These are phyloP conservation scores for Phytophthora tubulina DNA, from an alignment of 352 stramenopile genomes.

Conservation along the genomic window DNA sequence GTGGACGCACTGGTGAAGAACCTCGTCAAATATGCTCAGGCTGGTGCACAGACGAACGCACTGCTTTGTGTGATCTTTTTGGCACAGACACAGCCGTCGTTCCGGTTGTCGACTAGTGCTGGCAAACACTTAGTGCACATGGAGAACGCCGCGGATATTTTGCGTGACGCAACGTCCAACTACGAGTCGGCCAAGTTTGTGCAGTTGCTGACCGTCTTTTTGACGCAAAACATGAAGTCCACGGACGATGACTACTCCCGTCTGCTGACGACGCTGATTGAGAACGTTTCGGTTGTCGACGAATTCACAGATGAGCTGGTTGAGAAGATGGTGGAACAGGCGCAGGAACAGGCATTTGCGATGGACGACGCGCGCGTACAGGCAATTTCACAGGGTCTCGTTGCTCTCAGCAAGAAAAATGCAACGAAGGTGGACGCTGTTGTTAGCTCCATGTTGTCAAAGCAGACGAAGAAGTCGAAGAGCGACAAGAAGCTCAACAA, in stretches of 20 bases:
- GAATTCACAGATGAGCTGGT: conserved; percentile 66
- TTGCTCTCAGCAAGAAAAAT: conserved; percentile 71
- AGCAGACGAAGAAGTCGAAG: conserved; percentile 53
- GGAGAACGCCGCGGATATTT: conserved; percentile 72
- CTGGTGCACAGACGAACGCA: conserved; percentile 75
- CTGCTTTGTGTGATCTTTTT: conserved; percentile 82
- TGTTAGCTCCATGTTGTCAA: conserved; percentile 42
- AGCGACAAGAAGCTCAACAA: conserved; percentile 60
- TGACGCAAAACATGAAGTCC: conserved; percentile 53
- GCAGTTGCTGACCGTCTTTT: conserved; percentile 58
- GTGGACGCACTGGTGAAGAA: conserved; percentile 78
- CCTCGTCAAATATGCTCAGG: conserved; percentile 79
- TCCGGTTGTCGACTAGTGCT: conserved; percentile 58
- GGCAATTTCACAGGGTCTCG: conserved; percentile 54
- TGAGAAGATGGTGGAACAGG: conserved; percentile 53
- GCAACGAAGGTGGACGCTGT: conserved; percentile 60
- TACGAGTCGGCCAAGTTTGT: conserved; percentile 87
- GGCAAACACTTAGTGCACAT: conserved; percentile 77
- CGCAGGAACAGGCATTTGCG: conserved; percentile 51
- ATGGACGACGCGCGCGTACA: conserved; percentile 49
- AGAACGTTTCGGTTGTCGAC: conserved; percentile 54
- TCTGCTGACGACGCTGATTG: conserved; percentile 55
- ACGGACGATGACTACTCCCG: conserved; percentile 49
- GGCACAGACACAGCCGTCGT: conserved; percentile 77
- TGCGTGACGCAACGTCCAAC: conserved; percentile 65